Base-by-base conservation (phyloP, 2,329 filamentous ascomycete species). In the Colletotrichum sp. region DNA sequence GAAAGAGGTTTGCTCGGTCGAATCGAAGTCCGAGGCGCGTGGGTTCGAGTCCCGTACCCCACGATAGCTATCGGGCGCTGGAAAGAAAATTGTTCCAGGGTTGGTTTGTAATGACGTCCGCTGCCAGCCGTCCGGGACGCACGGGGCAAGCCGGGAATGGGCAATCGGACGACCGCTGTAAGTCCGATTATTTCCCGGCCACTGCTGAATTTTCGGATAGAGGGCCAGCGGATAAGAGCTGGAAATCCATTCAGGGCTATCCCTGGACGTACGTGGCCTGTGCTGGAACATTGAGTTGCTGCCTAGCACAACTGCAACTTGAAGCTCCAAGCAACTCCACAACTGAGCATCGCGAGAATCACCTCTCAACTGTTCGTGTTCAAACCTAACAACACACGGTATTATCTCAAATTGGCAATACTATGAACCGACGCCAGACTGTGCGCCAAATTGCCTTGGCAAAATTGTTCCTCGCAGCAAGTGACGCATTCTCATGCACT, bases 31-130 rank as follows among this genome's bases (percentile, higher is more conserved):
- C 68, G 68, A 55, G 68, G 25, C 60, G 48, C 67, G 34, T 48
- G 27, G 36, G 59, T 30, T 27, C 59, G 32, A 64, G 13, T 36
- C 34, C 48, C 28, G 13, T 36, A 15, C 48, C 44, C 67, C 68
- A 36, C 27, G 48, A 34, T 44, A 25, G 71, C 36, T 30, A 63
- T 27, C 22, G 4, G 36, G 28, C 13, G n/a, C 12, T 34, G 30
- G 65, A 27, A 12, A 34, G 69, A 75, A 75, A 75, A 72, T 68
- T 72, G 72, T 72, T 75, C 16, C 59, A 52, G 44, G 44, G 44
- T 52, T 72, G 48, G 69, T 74, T 68, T 68, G 61, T 75, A 67
- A 75, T 75, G 73, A 75, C 73, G 73, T 75, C 55, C 57, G 11
- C 28, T 12, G 27, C 73, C 61, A 68, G 28, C 57, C 28, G 25